Conservation (phyloP, 1,139 yeast species). For the Torulaspora globosa region DNA sequence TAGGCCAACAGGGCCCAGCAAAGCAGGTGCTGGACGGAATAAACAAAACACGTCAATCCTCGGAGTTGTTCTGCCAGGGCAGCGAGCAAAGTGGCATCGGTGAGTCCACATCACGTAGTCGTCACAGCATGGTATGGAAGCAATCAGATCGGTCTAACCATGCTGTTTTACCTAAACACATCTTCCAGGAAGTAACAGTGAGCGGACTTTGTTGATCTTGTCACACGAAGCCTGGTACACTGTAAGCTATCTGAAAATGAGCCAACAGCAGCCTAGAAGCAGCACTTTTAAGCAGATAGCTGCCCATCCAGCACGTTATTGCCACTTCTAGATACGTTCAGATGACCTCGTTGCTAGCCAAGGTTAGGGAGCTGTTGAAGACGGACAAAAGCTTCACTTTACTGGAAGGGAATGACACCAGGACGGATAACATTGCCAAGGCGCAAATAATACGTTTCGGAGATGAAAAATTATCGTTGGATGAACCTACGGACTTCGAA, state of each 20-base stretch:
- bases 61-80: too few relatives aligned
- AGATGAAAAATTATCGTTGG: slow-evolving; percentile 36
- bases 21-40: too few relatives aligned
- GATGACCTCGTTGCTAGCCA: slow-evolving; percentile 13
- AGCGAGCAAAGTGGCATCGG: too few relatives aligned
- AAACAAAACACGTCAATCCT: too few relatives aligned
- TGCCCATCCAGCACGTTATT: background rate
- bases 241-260: background rate
- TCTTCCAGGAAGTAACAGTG: background rate
- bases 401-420: slow-evolving; percentile 24
- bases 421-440: slow-evolving; percentile 31
- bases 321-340: background rate
- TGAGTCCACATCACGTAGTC: too few relatives aligned
- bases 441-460: slow-evolving; percentile 27
- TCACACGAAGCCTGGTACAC: background rate
- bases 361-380: slow-evolving; percentile 24
- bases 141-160: background rate
- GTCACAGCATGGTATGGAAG: too few relatives aligned
- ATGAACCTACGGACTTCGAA: slow-evolving; percentile 53
- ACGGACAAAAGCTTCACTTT: slow-evolving; percentile 21
- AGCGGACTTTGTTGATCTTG: background rate
- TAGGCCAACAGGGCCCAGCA: too few relatives aligned
- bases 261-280: background rate
- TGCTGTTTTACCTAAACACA: background rate
- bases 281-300: background rate